Percentiles rank a stretch among this genome's conserved stretches.
These are phyloP conservation scores for Lotus japonicus DNA, from an alignment of 306 rosid genomes.

Conservation along the genomic window DNA sequence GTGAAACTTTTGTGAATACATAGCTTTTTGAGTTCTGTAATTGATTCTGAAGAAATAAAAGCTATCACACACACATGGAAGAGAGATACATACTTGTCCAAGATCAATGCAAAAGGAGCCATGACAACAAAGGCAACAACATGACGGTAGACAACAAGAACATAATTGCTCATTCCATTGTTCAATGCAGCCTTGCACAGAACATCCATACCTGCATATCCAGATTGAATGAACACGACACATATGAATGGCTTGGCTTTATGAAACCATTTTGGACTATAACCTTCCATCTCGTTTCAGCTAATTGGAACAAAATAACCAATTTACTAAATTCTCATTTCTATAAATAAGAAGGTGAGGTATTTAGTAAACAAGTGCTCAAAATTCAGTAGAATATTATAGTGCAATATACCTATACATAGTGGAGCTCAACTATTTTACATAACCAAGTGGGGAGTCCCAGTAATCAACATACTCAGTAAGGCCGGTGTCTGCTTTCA, in stretches of 20 bases:
- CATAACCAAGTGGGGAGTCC: slow-evolving; percentile 23
- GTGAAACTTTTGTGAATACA: too few species aligned
- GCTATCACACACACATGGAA: not conserved
- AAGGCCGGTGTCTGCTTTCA: slow-evolving; percentile 28
- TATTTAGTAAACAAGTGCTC: not conserved
- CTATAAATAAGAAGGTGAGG: slow-evolving; percentile 25
- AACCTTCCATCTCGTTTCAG: slow-evolving; percentile 28
- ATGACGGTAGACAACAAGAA: slow-evolving; percentile 81
- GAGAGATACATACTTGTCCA: slow-evolving; percentile 49
- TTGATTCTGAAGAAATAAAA: too few species aligned
- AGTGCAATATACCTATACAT: slow-evolving; percentile 1
- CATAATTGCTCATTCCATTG: slow-evolving; percentile 90
- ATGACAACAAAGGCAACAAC: slow-evolving; percentile 58
- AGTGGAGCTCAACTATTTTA: slow-evolving; percentile 9
- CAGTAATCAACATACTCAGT: slow-evolving; percentile 8
- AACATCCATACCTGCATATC: slow-evolving; percentile 87
- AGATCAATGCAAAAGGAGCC: slow-evolving; percentile 67
- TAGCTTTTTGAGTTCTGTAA: too few species aligned
- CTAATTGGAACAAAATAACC: not conserved
- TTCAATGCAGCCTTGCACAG: slow-evolving; percentile 82
- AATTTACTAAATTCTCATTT: not conserved
- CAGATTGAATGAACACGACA: slow-evolving; percentile 83
- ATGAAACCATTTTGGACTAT: slow-evolving; percentile 11
- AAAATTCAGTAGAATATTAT: not conserved
- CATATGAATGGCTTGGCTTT: slow-evolving; percentile 61